These are phyloP conservation scores for Penicillium longicatenatum DNA, from an alignment of 495 filamentous ascomycete genomes.

Conservation along the genomic window DNA sequence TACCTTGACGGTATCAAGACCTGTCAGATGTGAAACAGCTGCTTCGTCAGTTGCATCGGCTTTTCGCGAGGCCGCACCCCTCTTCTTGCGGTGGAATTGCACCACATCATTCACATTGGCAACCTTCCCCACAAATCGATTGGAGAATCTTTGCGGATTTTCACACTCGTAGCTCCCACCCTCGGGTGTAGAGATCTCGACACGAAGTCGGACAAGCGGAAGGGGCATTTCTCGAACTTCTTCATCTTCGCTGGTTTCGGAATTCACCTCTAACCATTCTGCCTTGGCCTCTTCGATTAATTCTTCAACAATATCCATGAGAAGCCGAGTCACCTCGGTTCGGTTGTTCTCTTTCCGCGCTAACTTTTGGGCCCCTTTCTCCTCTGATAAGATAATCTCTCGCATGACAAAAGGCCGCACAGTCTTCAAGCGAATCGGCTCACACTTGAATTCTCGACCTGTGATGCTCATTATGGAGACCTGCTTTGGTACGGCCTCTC, in stretches of 20 bases:
- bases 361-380: conserved; percentile 74
- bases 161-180: conserved; percentile 87
- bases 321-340: conserved; percentile 71
- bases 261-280: conserved; percentile 76
- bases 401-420: conserved; percentile 89
- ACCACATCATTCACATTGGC: conserved; percentile 95
- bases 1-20: conserved; percentile 79
- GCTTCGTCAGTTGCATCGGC: conserved; percentile 57
- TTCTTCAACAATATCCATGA: conserved; percentile 76
- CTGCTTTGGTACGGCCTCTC: conserved; percentile 90
- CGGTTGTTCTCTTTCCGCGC: conserved; percentile 81
- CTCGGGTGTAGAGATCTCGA: conserved; percentile 88
- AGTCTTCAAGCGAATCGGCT: conserved; percentile 80
- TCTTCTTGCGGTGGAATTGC: conserved; percentile 88
- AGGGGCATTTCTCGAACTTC: conserved; percentile 63
- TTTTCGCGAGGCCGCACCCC: conserved; percentile 37
- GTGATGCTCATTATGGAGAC: conserved; percentile 83
- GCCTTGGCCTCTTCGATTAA: conserved; percentile 83
- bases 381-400: conserved; percentile 77
- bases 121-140: conserved; percentile 84
- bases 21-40: conserved; percentile 58
- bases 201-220: conserved; percentile 83
- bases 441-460: conserved; percentile 77
- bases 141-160: conserved; percentile 96
- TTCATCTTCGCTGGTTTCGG: conserved; percentile 52